Evolutionary conservation across 768 basidiomycete genomes (phyloP).

Genomic region (Pleurotus tuber-regium): DNA sequence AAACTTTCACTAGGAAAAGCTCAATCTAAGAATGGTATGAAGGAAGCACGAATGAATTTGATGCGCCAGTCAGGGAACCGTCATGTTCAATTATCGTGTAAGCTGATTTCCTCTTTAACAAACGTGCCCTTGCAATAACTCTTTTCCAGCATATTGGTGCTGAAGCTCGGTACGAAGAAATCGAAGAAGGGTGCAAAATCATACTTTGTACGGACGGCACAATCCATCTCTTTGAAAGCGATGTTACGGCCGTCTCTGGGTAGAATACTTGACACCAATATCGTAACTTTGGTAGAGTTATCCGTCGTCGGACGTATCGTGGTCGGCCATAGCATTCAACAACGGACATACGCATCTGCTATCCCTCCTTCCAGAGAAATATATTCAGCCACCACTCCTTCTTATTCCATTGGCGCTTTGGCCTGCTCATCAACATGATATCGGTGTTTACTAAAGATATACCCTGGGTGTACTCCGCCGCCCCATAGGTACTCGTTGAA

Average conservation of each 20-base stretch:
- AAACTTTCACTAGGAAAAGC: conserved; percentile 47
- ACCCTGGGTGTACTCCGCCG: too few relatives aligned
- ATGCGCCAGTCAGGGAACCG: conserved; percentile 57
- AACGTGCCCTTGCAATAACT: conserved; percentile 58
- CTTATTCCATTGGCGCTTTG: too few relatives aligned
- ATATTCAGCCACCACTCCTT: conserved; percentile 73
- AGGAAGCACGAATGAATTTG: conserved; percentile 23
- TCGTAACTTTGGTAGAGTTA: not conserved
- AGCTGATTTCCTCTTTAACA: conserved; percentile 62
- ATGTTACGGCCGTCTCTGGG: conserved; percentile 70
- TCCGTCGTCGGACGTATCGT: conserved; percentile 51
- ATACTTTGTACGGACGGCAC: conserved; percentile 51
- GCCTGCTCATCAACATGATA: too few relatives aligned
- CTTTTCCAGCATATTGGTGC: conserved; percentile 55
- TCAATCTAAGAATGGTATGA: conserved; percentile 21
- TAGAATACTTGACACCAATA: conserved; percentile 46
- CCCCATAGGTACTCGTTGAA: too few relatives aligned
- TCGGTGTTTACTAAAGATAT: too few relatives aligned
- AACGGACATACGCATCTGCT: conserved; percentile 74
- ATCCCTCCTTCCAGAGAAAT: conserved; percentile 54
- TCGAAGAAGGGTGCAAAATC: conserved; percentile 73
- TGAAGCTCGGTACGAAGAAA: conserved; percentile 59
- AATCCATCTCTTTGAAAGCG: conserved; percentile 49
- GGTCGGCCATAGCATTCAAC: conserved; percentile 80
- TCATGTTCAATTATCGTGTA: conserved; percentile 79